Evolutionary conservation across 768 basidiomycete genomes (phyloP), one percentile per base, ranked within the genome.

Genomic region (Leccinum variicolor): DNA sequence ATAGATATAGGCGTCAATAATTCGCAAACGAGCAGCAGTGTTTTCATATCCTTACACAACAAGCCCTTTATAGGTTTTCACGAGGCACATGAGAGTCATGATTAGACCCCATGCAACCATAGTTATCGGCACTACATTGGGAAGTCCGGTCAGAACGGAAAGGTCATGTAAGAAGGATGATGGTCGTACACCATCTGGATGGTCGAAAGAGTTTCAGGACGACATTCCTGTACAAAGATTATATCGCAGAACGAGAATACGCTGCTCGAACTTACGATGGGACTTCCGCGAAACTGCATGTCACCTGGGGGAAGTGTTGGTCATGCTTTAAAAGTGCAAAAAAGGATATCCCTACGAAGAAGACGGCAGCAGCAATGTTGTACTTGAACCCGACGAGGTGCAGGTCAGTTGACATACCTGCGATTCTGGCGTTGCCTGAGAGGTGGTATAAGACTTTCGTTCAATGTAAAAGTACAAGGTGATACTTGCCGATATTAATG

Each of bases 401-500:
- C 49, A 76, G 61, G 56, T 79, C 75, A 3, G 52, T 62, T 14
- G 72, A 65, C 78, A 81, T 74, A 11, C 79, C 79, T 6, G 80
- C 80, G 26, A 82, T 73, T 63, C 66, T 69, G 0, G 77, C 76
- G 62, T 78, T 77, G 49, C 77, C 77, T 77, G 29, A 33, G 41
- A 48, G 13, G n/a, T 21, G 6, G 23, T 10, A 26, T 64, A 4
- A 62, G 62, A 33, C 17, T 10, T 2, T 34, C 34, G 23, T 14
- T 21, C 10, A 6, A 23, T 47, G 10, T 51, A 26, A 25, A 23
- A 19, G 28, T 13, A 14, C 1, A 29, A n/a, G 33, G 54, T 36
- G 34, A 28, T 39, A 69, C 70, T 71, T 63, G 54, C 79, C 80
- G 46, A 81, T 65, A 63, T 79, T 81, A 41, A 76, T 67, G 25